Percentiles rank a stretch among this genome's conserved stretches.
These are phyloP conservation scores for Wickerhamiella azyma DNA, from an alignment of 805 yeast genomes.

Conservation along the genomic window DNA sequence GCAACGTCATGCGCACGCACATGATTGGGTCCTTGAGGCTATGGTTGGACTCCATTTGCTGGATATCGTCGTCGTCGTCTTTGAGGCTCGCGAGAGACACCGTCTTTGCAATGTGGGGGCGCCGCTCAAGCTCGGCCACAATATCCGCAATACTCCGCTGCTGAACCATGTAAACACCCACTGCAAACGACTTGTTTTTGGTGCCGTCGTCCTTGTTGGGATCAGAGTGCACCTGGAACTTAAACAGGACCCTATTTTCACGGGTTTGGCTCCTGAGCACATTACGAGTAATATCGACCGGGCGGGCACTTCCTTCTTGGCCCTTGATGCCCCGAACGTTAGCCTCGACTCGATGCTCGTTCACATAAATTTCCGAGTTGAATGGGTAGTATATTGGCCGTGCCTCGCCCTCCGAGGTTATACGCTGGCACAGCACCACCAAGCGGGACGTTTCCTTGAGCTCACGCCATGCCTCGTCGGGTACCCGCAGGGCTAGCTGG, in stretches of 20 bases:
- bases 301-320: constrained; percentile 63
- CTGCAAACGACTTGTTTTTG: constrained; percentile 28
- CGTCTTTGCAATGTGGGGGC: constrained; percentile 39
- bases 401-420: constrained; percentile 10
- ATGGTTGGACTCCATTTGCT: constrained; percentile 50
- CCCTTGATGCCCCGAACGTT: constrained; percentile 65
- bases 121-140: constrained; percentile 29
- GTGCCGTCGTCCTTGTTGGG: constrained; percentile 35
- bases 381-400: constrained; percentile 47
- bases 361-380: constrained; percentile 54
- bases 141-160: constrained; percentile 31
- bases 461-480: neutral
- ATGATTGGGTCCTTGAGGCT: constrained; percentile 72
- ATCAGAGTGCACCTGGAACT: neutral
- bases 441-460: constrained; percentile 26
- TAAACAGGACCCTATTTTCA: neutral
- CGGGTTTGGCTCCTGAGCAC: constrained; percentile 16
- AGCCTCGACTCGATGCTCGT: constrained; percentile 31
- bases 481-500: neutral
- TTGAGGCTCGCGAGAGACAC: neutral
- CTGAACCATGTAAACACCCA: constrained; percentile 49
- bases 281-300: constrained; percentile 58
- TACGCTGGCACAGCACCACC: constrained; percentile 37
- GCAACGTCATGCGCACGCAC: constrained; percentile 51
- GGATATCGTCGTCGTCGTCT: constrained; percentile 48